Percentiles rank a stretch among this genome's conserved stretches.
phyloP scores from a whole-genome alignment of 768 basidiomycete genomes.

The Strobilomyces echinocephalus region DNA sequence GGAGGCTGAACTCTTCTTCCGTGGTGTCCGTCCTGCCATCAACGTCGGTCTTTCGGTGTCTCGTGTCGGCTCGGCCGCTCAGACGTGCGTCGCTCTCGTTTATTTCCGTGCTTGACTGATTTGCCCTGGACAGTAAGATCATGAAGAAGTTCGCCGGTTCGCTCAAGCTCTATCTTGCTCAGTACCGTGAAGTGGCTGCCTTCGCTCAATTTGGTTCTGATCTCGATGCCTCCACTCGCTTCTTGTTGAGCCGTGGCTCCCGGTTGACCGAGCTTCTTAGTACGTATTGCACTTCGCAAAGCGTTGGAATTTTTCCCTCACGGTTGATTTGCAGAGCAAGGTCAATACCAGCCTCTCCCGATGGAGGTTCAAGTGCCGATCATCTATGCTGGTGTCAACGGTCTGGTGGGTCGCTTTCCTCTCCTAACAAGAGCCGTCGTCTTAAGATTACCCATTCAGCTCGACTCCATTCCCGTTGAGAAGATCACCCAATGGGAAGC shows the following conservation, averaged over 20 bases:
- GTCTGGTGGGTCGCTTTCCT: constrained; percentile 61
- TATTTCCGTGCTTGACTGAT: neutral
- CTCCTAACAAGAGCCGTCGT: neutral
- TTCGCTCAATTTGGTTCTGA: constrained; percentile 99
- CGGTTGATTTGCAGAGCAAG: constrained; percentile 66
- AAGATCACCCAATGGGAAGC: constrained; percentile 91
- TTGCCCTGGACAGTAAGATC: constrained; percentile 63
- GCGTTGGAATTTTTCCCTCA: constrained; percentile 12
- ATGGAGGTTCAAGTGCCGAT: constrained; percentile 98
- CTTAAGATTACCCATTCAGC: constrained; percentile 37
- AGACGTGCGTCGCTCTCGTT: constrained; percentile 66
- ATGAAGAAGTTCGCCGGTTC: constrained; percentile 99
- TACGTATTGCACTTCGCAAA: constrained; percentile 31
- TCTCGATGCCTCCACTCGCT: constrained; percentile 98
- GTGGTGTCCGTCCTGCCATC: constrained; percentile 99
- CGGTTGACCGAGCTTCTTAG: constrained; percentile 96
- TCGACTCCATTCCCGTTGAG: constrained; percentile 93
- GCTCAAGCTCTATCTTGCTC: constrained; percentile 98
- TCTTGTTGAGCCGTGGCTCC: constrained; percentile 96
- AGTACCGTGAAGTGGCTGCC: constrained; percentile 99
- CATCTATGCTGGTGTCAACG: constrained; percentile 99
- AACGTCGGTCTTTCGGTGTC: constrained; percentile 99
- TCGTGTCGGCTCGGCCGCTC: constrained; percentile 99
- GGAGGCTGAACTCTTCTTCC: constrained; percentile 99
- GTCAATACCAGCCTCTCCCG: constrained; percentile 92